Evolutionary conservation across 2,329 filamentous ascomycete genomes (phyloP).

Genomic region (Orbilia blumenaviensis): DNA sequence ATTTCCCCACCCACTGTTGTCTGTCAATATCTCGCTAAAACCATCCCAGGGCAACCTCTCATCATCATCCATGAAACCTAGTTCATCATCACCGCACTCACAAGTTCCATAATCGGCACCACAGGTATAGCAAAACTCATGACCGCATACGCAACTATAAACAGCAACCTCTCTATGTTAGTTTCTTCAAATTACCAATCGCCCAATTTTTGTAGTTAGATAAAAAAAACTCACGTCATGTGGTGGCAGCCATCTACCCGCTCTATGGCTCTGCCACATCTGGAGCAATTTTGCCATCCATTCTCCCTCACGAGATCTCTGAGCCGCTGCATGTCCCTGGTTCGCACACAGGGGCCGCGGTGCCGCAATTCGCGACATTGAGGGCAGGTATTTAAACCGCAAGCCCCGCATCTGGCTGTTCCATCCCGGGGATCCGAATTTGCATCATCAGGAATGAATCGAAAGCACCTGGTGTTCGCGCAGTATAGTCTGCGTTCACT

Average conservation of each 20-base stretch:
- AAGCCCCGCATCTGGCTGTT: neutral
- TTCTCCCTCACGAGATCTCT: neutral
- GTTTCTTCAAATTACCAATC: neutral
- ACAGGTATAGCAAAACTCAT: neutral
- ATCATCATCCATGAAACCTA: neutral
- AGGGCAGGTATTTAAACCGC: neutral
- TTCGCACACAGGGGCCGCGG: neutral
- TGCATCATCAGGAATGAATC: neutral
- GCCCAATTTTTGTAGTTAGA: too few relatives aligned
- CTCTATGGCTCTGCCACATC: neutral
- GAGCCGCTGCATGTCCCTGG: neutral
- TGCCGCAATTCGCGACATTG: neutral
- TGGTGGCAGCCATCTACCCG: neutral
- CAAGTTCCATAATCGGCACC: neutral
- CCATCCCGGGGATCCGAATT: too few relatives aligned
- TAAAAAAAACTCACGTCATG: neutral
- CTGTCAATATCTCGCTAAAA: too few relatives aligned
- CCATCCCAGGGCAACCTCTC: too few relatives aligned
- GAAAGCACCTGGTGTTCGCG: neutral
- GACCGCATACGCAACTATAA: neutral
- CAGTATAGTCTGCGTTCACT: neutral
- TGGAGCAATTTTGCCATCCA: neutral
- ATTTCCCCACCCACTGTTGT: too few relatives aligned
- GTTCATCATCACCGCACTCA: neutral
- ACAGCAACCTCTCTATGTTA: neutral